Percentiles rank a stretch among this genome's conserved stretches.
phyloP scores from a whole-genome alignment of 345 rosid genomes.

The Raphanus raphanistrum region DNA sequence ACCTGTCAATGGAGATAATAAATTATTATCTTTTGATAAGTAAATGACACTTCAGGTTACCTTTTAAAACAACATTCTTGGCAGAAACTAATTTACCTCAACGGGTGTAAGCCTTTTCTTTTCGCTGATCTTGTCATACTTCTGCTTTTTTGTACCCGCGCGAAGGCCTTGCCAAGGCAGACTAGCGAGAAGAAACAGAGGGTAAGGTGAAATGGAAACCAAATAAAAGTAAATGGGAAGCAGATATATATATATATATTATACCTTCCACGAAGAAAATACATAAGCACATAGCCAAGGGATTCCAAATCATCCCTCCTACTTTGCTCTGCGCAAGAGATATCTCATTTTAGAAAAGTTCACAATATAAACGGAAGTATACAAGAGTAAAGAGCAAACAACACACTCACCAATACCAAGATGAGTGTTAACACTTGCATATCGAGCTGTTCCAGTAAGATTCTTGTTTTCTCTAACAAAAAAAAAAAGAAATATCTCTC shows the following conservation, averaged over 20 bases:
- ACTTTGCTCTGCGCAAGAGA: conserved; percentile 73
- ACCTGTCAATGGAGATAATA: conserved; percentile 47
- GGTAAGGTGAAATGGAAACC: conserved; percentile 2
- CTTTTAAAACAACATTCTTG: background rate
- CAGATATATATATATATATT: background rate
- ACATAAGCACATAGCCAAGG: conserved; percentile 98
- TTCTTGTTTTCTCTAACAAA: conserved; percentile 89
- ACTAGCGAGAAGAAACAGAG: conserved; percentile 46
- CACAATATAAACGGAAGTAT: background rate
- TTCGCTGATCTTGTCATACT: conserved; percentile 94
- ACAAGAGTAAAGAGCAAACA: background rate
- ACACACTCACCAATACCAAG: conserved; percentile 84
- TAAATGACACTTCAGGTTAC: conserved; percentile 6
- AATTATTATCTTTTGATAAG: background rate
- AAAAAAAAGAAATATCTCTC: conserved; percentile 4
- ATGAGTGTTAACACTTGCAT: conserved; percentile 98
- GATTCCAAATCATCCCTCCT: conserved; percentile 99
- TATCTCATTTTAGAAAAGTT: conserved; percentile 9
- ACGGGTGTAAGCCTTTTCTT: conserved; percentile 89
- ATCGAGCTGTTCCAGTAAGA: conserved; percentile 92
- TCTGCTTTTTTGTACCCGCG: conserved; percentile 97
- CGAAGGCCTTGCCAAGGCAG: conserved; percentile 99
- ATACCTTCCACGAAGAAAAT: conserved; percentile 95
- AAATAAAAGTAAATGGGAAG: conserved; percentile 2
- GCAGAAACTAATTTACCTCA: conserved; percentile 55